Percentiles rank a stretch among this genome's conserved stretches.
phyloP scores from a whole-genome alignment of 225 moss, liverwort and hornwort genomes.

The Anthoceros angustus region DNA sequence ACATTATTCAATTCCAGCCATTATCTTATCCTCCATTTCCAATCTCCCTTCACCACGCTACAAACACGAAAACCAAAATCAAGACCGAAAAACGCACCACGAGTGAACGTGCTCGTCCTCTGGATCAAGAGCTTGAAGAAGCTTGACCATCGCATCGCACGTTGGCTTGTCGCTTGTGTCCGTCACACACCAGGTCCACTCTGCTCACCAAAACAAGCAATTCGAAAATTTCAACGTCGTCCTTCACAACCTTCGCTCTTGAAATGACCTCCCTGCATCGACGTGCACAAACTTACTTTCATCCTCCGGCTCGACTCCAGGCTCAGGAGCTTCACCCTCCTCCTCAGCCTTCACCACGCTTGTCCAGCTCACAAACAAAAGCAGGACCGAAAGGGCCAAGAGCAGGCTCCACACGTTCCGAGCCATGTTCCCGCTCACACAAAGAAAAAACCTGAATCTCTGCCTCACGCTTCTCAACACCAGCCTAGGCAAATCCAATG shows the following conservation, averaged over 20 bases:
- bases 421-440: no score
- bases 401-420: no score
- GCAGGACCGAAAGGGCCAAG: no score
- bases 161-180: background rate
- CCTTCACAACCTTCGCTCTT: background rate
- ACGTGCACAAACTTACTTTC: constrained; percentile 4
- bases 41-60: background rate
- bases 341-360: background rate
- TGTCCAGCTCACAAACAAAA: no score
- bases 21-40: constrained; percentile 5
- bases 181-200: constrained; percentile 9
- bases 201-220: background rate
- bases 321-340: background rate
- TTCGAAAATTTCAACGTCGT: background rate
- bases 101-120: constrained; percentile 5
- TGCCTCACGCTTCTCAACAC: no score
- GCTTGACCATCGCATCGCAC: constrained; percentile 1
- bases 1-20: background rate
- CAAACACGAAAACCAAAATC: no score
- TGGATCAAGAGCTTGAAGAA: constrained; percentile 4
- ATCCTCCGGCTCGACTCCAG: constrained; percentile 3
- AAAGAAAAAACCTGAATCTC: no score
- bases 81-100: constrained; percentile 2
- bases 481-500: no score
- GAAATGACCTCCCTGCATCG: background rate